These are phyloP conservation scores for Populus hybrid DNA, from an alignment of 441 rosid species.

Conservation along the genomic window DNA sequence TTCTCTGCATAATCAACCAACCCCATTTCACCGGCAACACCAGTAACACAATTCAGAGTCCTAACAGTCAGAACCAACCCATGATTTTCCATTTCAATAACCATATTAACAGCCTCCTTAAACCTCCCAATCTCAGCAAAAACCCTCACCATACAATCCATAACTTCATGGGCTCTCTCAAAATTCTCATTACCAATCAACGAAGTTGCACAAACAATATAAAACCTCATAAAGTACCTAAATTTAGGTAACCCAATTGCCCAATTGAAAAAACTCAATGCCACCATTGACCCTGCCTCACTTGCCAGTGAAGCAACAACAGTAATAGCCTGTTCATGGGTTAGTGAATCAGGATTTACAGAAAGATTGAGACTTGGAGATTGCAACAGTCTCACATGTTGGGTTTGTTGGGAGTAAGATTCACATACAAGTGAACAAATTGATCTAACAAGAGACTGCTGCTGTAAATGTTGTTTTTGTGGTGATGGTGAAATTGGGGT, in stretches of 20 bases:
- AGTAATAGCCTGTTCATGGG: slow-evolving; percentile 67
- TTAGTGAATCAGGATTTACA: slow-evolving; percentile 44
- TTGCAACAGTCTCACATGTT: slow-evolving; percentile 21
- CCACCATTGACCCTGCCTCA: slow-evolving; percentile 80
- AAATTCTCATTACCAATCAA: slow-evolving; percentile 55
- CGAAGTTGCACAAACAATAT: slow-evolving; percentile 60
- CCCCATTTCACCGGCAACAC: slow-evolving; percentile 42
- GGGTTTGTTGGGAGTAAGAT: slow-evolving; percentile 45
- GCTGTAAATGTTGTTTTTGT: slow-evolving; percentile 17
- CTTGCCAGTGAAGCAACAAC: slow-evolving; percentile 69
- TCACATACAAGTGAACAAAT: slow-evolving; percentile 51
- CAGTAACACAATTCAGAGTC: slow-evolving; percentile 50
- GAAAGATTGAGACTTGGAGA: slow-evolving; percentile 39
- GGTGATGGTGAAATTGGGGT: slow-evolving; percentile 13
- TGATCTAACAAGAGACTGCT: slow-evolving; percentile 45
- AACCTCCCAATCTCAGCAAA: slow-evolving; percentile 75
- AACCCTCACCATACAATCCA: slow-evolving; percentile 58
- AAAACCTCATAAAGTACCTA: slow-evolving; percentile 74
- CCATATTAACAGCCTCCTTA: slow-evolving; percentile 63
- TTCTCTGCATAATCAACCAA: slow-evolving; percentile 54
- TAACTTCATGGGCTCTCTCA: slow-evolving; percentile 64
- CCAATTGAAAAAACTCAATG: slow-evolving; percentile 82
- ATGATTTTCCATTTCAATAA: slow-evolving; percentile 70
- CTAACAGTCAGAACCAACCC: slow-evolving; percentile 43
- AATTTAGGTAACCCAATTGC: slow-evolving; percentile 48